Conservation (phyloP, 2,329 filamentous ascomycete species). For the Elsinoe perseae region DNA sequence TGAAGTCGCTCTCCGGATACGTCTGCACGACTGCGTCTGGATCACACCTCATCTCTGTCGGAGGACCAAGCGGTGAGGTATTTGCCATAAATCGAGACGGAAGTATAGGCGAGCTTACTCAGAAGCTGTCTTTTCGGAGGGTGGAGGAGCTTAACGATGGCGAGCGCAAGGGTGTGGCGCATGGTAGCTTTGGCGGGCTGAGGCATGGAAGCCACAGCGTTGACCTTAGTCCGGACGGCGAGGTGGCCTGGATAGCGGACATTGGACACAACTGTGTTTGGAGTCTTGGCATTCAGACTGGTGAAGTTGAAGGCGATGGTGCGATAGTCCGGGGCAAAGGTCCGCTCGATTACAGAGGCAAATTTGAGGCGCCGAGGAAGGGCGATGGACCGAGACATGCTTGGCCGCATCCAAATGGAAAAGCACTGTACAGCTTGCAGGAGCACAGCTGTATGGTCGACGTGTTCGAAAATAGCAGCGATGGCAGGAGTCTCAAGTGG, state of each 20-base stretch:
- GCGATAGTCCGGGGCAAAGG: slow-evolving; percentile 18
- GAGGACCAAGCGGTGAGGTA: slow-evolving; percentile 30
- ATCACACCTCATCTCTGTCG: slow-evolving; percentile 28
- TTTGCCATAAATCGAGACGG: slow-evolving; percentile 27
- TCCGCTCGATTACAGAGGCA: slow-evolving; percentile 2
- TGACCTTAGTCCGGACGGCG: slow-evolving; percentile 27
- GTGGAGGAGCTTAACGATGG: slow-evolving; percentile 22
- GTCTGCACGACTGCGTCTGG: slow-evolving; percentile 21
- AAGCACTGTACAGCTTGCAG: slow-evolving; percentile 29
- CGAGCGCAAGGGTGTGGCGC: slow-evolving; percentile 25
- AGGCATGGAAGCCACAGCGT: slow-evolving; percentile 29
- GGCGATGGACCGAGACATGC: slow-evolving; percentile 31
- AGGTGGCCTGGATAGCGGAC: slow-evolving; percentile 28
- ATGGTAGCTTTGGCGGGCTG: slow-evolving; percentile 31
- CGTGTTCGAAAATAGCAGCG: slow-evolving; percentile 25
- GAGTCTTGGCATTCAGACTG: slow-evolving; percentile 25
- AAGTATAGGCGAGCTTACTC: slow-evolving; percentile 26
- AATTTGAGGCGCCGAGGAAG: slow-evolving; percentile 16
- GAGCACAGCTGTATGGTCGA: slow-evolving; percentile 33
- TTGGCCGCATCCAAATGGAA: slow-evolving; percentile 30
- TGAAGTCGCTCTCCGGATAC: slow-evolving; percentile 29
- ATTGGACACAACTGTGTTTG: slow-evolving; percentile 32
- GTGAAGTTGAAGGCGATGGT: slow-evolving; percentile 16
- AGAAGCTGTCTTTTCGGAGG: slow-evolving; percentile 28
- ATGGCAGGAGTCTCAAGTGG: slow-evolving; percentile 26